These are phyloP conservation scores for Aspergillus fischeri DNA, from an alignment of 2,329 filamentous ascomycete species.

Conservation along the genomic window DNA sequence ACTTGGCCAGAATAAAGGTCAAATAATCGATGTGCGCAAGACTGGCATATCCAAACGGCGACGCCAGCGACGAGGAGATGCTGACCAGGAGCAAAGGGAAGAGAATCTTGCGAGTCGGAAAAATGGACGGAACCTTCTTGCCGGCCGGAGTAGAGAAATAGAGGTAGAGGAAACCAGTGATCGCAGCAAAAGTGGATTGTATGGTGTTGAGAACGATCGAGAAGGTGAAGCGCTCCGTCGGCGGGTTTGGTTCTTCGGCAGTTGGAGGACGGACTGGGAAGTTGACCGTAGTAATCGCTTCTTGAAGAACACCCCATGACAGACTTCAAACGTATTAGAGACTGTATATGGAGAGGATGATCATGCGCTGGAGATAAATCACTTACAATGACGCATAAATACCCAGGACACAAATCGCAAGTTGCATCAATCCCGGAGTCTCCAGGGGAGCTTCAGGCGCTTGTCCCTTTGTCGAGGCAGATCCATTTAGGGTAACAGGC, in stretches of 20 bases:
- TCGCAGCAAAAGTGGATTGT: slow-evolving; percentile 82
- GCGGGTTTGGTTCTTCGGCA: slow-evolving; percentile 31
- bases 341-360: background rate
- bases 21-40: slow-evolving; percentile 96
- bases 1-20: slow-evolving; percentile 94
- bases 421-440: slow-evolving; percentile 63
- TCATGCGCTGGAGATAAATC: background rate
- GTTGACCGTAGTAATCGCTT: slow-evolving; percentile 89
- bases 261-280: slow-evolving; percentile 62
- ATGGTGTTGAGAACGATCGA: slow-evolving; percentile 95
- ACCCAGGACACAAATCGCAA: slow-evolving; percentile 82
- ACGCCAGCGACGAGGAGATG: slow-evolving; percentile 80
- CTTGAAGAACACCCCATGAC: slow-evolving; percentile 94
- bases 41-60: slow-evolving; percentile 91
- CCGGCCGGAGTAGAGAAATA: slow-evolving; percentile 57
- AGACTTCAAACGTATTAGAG: slow-evolving; percentile 51
- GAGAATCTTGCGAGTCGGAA: slow-evolving; percentile 72
- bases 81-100: slow-evolving; percentile 78
- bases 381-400: slow-evolving; percentile 94
- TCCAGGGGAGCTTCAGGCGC: slow-evolving; percentile 28
- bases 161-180: slow-evolving; percentile 79
- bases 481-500: slow-evolving; percentile 15
- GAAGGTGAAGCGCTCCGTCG: slow-evolving; percentile 76
- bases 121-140: slow-evolving; percentile 52
- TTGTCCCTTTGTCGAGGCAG: slow-evolving; percentile 15